A percentile compares a stretch with the other conserved stretches of the same genome.
Evolutionary conservation across 805 yeast genomes (phyloP).

Genomic region (Wickerhamomyces pijperi): DNA sequence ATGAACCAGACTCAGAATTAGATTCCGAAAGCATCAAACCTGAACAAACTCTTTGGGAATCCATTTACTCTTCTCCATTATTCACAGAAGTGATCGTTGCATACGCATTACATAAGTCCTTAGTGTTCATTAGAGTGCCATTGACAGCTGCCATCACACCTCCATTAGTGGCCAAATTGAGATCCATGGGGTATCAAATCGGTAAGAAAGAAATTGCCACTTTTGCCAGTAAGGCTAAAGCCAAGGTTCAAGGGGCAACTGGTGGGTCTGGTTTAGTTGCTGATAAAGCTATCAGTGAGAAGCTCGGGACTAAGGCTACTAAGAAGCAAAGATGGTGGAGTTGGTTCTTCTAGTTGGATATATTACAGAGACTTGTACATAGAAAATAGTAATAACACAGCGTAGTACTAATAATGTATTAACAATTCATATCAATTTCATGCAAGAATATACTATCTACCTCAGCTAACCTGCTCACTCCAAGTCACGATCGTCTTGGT

Average conservation of each 20-base stretch:
- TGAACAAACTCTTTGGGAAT: constrained; percentile 5
- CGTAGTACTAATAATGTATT: too few relatives aligned
- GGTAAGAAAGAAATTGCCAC: constrained; percentile 40
- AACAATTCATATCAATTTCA: too few relatives aligned
- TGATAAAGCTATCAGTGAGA: constrained; percentile 26
- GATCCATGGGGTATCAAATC: constrained; percentile 71
- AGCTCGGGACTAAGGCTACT: constrained; percentile 43
- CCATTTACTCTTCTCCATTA: constrained; percentile 28
- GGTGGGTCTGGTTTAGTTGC: constrained; percentile 7
- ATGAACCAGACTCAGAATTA: not conserved
- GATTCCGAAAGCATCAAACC: not conserved
- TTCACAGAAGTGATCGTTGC: constrained; percentile 84
- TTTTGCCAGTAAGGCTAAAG: constrained; percentile 24
- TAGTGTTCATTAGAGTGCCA: constrained; percentile 78
- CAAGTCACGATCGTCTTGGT: not conserved
- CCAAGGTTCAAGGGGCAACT: constrained; percentile 18
- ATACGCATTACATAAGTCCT: constrained; percentile 83
- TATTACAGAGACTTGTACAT: not conserved
- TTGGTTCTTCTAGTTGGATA: constrained; percentile 38
- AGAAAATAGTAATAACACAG: too few relatives aligned
- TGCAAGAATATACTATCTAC: too few relatives aligned
- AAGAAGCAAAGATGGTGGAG: constrained; percentile 45
- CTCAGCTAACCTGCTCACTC: too few relatives aligned
- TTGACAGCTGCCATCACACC: constrained; percentile 91
- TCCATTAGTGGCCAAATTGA: constrained; percentile 48